Percentiles rank a stretch among this genome's conserved stretches.
Conservation (phyloP, 352 stramenopile genomes). For the Phytophthora constricta region DNA sequence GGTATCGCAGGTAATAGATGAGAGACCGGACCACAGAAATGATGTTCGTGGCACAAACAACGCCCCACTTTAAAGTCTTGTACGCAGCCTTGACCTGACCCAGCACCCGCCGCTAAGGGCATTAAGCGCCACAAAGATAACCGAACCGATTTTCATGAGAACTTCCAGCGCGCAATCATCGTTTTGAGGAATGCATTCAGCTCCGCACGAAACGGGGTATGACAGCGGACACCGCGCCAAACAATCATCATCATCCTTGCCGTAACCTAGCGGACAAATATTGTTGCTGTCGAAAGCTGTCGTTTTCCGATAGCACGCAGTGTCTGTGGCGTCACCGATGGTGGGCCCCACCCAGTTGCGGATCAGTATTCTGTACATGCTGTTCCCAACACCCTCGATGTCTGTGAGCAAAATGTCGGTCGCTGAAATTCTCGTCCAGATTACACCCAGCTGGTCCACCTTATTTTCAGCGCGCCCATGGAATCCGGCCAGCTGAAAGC, state of each 20-base stretch:
- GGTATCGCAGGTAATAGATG: constrained; percentile 24
- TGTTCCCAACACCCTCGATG: constrained; percentile 6
- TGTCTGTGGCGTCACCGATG: constrained; percentile 8
- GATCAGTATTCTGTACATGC: constrained; percentile 15
- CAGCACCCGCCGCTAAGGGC: constrained; percentile 23
- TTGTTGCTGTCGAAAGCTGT: constrained; percentile 15
- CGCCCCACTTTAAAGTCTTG: constrained; percentile 18
- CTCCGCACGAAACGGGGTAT: constrained; percentile 34
- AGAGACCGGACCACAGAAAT: constrained; percentile 11
- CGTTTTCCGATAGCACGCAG: constrained; percentile 21
- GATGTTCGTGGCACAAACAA: constrained; percentile 15
- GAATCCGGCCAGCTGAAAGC: constrained; percentile 52
- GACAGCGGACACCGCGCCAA: constrained; percentile 33
- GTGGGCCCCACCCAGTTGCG: constrained; percentile 21
- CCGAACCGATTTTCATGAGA: constrained; percentile 26
- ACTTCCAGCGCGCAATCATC: constrained; percentile 16
- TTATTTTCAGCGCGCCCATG: constrained; percentile 43
- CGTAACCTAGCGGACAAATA: constrained; percentile 19
- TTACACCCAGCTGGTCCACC: constrained; percentile 42
- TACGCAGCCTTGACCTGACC: constrained; percentile 12
- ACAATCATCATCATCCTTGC: constrained; percentile 25
- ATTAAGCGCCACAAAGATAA: constrained; percentile 20
- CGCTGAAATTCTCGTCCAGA: constrained; percentile 44
- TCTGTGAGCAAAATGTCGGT: constrained; percentile 14
- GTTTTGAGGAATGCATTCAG: constrained; percentile 47